Evolutionary conservation across 2,329 filamentous ascomycete genomes (phyloP), one percentile per base, ranked within the genome.

Genomic region (Fusarium sp.): DNA sequence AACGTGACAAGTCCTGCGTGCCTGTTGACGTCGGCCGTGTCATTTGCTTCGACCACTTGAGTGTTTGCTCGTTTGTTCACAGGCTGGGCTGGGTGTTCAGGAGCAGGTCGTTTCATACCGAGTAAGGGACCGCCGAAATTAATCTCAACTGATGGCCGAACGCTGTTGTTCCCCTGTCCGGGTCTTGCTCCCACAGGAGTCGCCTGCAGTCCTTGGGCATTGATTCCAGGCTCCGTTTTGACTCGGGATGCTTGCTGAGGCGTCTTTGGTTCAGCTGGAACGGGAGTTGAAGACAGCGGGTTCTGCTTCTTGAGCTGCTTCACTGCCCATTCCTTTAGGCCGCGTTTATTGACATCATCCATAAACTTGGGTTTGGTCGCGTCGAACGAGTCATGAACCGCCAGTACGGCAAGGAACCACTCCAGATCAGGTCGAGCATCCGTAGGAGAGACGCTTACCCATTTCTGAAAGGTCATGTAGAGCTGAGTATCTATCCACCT

Each of bases 281-380:
- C 18, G 4, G 32, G 10, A 5, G 18, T 12, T 6, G 44, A 18
- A 3, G 30, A 20, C 13, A 42, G 6, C 3, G 42, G 30, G 7
- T 11, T 11, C 9, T 6, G 7, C 7, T 13, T 9, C 10, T 38
- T n/a, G 14, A 74, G 49, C 38, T 67, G 11, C 12, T 62, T 4
- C 3, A n/a, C 8, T 14, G 45, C 50, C 71, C 71, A 74, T 1
- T 32, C 26, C 7, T 17, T 11, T 2, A 74, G 48, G 6, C 40
- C 27, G 4, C 59, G 65, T 3, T 6, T 11, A 1, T 0, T 5
- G 14, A 69, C 17, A 4, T 53, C 56, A 1, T 18, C 7, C 20
- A 1, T 9, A 20, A 61, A 55, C 17, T 41, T 42, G 23, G 12
- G 3, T 3, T 3, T 15, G 2, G 1, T 11, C 5, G 1, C 5